Evolutionary conservation across 108 stramenopile genomes (phyloP).

Genomic region (Stephanodiscus triporus): DNA sequence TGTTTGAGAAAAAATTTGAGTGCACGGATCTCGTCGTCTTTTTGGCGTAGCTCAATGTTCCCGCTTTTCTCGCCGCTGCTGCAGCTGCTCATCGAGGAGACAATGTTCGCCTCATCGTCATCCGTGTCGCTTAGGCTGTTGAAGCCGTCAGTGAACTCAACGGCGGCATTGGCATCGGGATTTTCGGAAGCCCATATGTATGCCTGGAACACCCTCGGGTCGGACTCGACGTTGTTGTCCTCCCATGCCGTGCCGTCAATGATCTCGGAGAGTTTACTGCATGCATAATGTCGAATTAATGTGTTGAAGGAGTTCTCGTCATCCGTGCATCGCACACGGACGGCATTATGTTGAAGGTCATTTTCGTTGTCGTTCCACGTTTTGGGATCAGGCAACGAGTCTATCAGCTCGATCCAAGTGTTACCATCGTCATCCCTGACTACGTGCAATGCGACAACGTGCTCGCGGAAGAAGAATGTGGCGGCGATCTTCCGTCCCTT

Average conservation of each 20-base stretch:
- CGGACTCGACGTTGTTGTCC: constrained; percentile 60
- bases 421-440: neutral
- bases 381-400: too few species aligned
- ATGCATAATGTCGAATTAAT: constrained; percentile 45
- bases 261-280: constrained; percentile 64
- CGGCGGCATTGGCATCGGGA: too few species aligned
- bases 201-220: constrained; percentile 79
- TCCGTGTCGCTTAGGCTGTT: too few species aligned
- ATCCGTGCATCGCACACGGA: constrained; percentile 54
- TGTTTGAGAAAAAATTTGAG: too few species aligned
- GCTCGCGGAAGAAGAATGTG: constrained; percentile 71
- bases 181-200: constrained; percentile 82
- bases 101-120: too few species aligned
- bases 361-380: constrained; percentile 28
- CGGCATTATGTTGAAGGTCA: constrained; percentile 28
- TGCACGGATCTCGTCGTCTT: too few species aligned
- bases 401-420: too few species aligned
- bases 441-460: constrained; percentile 62
- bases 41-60: too few species aligned
- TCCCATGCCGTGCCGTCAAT: constrained; percentile 63
- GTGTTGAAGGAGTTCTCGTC: constrained; percentile 42
- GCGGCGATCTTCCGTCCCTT: constrained; percentile 47
- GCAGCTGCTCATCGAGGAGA: too few species aligned
- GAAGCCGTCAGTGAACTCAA: too few species aligned
- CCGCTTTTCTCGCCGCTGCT: too few species aligned